phyloP scores from a whole-genome alignment of 140 eudicot genomes.

The Oenanthe javanica region DNA sequence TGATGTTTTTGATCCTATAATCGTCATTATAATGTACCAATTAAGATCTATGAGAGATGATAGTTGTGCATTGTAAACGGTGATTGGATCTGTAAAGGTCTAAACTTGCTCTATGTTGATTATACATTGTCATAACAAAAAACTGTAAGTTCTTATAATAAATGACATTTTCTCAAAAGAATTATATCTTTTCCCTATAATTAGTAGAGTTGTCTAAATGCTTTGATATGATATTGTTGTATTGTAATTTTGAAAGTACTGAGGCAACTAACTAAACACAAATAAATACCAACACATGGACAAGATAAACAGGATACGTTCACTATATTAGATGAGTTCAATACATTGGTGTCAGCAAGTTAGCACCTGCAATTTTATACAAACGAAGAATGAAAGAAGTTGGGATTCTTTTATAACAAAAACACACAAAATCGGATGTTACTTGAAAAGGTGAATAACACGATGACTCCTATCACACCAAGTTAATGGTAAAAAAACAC shows the following conservation, averaged over 20 bases:
- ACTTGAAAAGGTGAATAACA: not conserved
- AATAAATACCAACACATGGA: not conserved
- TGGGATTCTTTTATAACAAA: not conserved
- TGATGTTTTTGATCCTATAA: conserved; percentile 28
- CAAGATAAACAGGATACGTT: not conserved
- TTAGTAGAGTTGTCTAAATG: not conserved
- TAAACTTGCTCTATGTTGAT: conserved; percentile 35
- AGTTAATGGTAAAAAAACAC: not conserved
- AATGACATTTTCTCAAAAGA: conserved; percentile 27
- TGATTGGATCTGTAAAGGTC: conserved; percentile 60
- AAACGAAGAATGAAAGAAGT: not conserved
- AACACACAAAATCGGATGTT: not conserved
- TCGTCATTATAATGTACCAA: conserved; percentile 37
- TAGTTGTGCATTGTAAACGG: conserved; percentile 44
- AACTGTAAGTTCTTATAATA: conserved; percentile 40
- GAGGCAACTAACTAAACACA: not conserved
- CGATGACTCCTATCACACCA: not conserved
- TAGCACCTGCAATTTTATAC: not conserved
- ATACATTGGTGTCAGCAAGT: not conserved
- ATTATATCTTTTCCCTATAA: conserved; percentile 15
- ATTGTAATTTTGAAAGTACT: too few species aligned
- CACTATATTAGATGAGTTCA: not conserved
- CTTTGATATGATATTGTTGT: not conserved
- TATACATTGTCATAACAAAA: conserved; percentile 39
- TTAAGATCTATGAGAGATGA: conserved; percentile 28